phyloP scores from a whole-genome alignment of 2,329 filamentous ascomycete species.

The Calonectria naviculata region DNA sequence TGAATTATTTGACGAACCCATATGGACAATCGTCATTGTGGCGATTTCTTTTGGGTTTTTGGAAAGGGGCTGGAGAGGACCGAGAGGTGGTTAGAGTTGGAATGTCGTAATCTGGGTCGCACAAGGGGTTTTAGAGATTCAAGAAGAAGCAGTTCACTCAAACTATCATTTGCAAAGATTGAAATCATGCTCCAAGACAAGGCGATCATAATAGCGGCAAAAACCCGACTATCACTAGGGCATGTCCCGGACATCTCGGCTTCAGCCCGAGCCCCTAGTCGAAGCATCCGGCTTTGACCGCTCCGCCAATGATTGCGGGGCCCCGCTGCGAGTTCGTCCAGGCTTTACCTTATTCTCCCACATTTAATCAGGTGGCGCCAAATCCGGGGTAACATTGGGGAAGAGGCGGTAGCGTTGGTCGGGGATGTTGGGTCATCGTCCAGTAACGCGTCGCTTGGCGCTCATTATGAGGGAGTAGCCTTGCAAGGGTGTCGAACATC shows the following conservation, averaged over 20 bases:
- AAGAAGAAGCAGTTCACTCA: not conserved
- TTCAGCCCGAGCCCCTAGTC: not conserved
- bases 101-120: not conserved
- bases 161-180: not conserved
- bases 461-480: not conserved
- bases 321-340: not conserved
- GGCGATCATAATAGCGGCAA: not conserved
- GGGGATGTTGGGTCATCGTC: not conserved
- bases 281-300: not conserved
- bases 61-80: not conserved
- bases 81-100: too few species aligned
- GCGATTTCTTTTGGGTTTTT: not conserved
- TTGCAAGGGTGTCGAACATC: not conserved
- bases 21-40: slow-evolving; percentile 3
- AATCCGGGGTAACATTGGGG: slow-evolving; percentile 2
- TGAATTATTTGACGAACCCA: not conserved
- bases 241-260: not conserved
- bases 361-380: not conserved
- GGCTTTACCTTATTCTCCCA: not conserved
- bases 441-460: not conserved
- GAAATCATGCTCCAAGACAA: not conserved
- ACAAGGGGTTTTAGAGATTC: not conserved
- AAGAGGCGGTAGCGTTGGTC: not conserved
- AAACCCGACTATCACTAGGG: not conserved
- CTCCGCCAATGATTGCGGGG: not conserved